Evolutionary conservation across 768 basidiomycete genomes (phyloP).

Genomic region (Russula sp.): DNA sequence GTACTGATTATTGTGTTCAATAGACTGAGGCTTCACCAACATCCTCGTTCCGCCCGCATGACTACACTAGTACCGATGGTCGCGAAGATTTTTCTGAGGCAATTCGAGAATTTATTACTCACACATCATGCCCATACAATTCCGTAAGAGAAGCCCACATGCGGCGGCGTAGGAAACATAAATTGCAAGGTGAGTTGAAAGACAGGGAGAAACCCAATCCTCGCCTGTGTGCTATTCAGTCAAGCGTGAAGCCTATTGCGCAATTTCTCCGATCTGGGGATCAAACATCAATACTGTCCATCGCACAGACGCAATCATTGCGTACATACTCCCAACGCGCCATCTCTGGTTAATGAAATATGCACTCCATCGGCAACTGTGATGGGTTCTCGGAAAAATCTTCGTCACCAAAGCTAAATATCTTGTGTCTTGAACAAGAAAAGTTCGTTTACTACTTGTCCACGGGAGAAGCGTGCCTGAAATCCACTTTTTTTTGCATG

Average conservation of each 20-base stretch:
- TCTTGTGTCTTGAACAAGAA: conserved; percentile 44
- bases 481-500: conserved; percentile 59
- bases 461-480: not conserved
- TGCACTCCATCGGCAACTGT: not conserved
- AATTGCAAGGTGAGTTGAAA: too few species aligned
- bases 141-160: not conserved
- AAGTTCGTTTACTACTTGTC: not conserved
- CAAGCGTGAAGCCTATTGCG: not conserved
- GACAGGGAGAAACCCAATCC: too few species aligned
- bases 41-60: not conserved
- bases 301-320: too few species aligned
- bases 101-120: not conserved
- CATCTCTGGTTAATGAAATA: not conserved
- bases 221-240: not conserved
- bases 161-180: not conserved
- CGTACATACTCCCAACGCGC: not conserved
- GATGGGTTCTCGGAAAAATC: conserved; percentile 19
- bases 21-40: too few species aligned
- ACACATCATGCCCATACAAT: not conserved
- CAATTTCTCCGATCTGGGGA: not conserved
- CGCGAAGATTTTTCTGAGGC: not conserved
- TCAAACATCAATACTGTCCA: too few species aligned
- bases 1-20: too few species aligned
- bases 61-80: too few species aligned
- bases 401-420: conserved; percentile 25